Conservation (phyloP, 148 eudicot species). For the Rhododendron vialii region DNA sequence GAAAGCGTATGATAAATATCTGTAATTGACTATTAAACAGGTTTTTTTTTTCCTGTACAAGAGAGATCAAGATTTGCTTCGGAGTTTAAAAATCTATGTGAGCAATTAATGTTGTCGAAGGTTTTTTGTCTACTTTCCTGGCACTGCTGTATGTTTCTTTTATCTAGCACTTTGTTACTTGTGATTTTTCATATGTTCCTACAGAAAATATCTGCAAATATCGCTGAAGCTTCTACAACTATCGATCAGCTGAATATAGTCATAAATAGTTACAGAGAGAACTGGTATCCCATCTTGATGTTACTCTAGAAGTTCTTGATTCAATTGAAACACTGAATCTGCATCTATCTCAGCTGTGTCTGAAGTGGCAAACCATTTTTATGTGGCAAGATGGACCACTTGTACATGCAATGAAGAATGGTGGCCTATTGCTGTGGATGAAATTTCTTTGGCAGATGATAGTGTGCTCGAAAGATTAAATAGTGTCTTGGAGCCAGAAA, state of each 20-base stretch:
- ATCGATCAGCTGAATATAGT: too few relatives aligned
- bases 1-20: too few relatives aligned
- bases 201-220: conserved; percentile 16
- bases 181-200: not conserved
- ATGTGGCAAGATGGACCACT: conserved; percentile 97
- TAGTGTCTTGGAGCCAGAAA: conserved; percentile 95
- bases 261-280: conserved; percentile 32
- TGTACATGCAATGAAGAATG: conserved; percentile 80
- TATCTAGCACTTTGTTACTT: not conserved
- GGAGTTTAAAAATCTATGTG: conserved; percentile 56
- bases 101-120: conserved; percentile 43
- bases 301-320: conserved; percentile 41
- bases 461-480: conserved; percentile 93
- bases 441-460: conserved; percentile 66
- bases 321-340: conserved; percentile 32
- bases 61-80: conserved; percentile 64
- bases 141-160: conserved; percentile 34
- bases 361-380: conserved; percentile 89
- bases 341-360: conserved; percentile 51
- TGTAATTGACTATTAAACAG: conserved; percentile 34
- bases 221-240: too few relatives aligned
- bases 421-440: too few relatives aligned
- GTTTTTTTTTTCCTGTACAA: conserved; percentile 85
- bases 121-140: conserved; percentile 45
- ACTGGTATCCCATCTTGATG: conserved; percentile 33